phyloP scores from a whole-genome alignment of 2,329 filamentous ascomycete species.

The Colletotrichum musicola region DNA sequence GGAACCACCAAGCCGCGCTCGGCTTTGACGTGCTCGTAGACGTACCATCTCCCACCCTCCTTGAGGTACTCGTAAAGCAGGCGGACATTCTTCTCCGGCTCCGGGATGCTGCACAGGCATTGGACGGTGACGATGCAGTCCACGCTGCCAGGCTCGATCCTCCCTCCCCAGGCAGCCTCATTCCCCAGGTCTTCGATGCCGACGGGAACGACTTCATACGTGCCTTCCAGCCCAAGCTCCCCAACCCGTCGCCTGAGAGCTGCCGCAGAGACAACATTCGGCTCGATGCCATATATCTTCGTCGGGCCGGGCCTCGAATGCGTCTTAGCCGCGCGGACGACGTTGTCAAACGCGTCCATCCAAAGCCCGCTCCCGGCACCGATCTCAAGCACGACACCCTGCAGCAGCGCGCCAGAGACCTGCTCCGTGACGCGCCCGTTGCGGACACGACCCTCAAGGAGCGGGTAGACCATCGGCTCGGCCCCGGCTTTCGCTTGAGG shows the following conservation, averaged over 20 bases:
- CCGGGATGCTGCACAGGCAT: conserved; percentile 66
- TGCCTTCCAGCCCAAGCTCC: conserved; percentile 58
- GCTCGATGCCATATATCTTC: conserved; percentile 74
- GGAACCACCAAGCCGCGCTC: conserved; percentile 49
- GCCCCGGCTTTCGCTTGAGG: conserved; percentile 26
- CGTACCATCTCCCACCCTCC: conserved; percentile 64
- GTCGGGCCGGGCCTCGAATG: conserved; percentile 37
- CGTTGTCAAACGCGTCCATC: conserved; percentile 63
- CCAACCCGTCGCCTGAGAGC: conserved; percentile 54
- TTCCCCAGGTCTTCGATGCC: conserved; percentile 63
- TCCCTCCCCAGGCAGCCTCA: conserved; percentile 47
- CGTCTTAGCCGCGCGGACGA: conserved; percentile 10
- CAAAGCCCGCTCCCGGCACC: conserved; percentile 73
- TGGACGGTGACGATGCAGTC: conserved; percentile 64
- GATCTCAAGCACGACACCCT: conserved; percentile 70
- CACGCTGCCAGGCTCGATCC: conserved; percentile 55
- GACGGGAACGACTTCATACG: conserved; percentile 67
- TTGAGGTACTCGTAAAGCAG: conserved; percentile 63
- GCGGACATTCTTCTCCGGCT: conserved; percentile 59
- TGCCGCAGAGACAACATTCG: conserved; percentile 62
- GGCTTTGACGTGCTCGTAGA: conserved; percentile 63
- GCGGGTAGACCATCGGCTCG: conserved; percentile 56
- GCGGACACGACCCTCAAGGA: conserved; percentile 56
- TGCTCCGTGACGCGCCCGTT: conserved; percentile 45
- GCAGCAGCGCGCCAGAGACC: conserved; percentile 49